These are phyloP conservation scores for Arctium lappa DNA, from an alignment of 129 eudicot species.

Conservation along the genomic window DNA sequence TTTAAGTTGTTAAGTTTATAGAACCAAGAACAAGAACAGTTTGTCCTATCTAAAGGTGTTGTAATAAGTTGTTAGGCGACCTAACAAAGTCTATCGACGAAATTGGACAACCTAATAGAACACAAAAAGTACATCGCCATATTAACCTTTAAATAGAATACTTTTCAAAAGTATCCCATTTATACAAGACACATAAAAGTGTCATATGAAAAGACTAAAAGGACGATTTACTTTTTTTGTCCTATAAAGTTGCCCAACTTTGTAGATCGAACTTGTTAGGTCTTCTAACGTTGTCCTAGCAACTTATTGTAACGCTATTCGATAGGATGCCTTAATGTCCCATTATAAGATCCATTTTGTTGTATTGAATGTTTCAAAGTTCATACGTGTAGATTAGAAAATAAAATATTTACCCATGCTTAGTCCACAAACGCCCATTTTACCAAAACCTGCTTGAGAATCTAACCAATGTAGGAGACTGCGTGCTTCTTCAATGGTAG, in stretches of 20 bases:
- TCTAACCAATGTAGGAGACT: constrained; percentile 88
- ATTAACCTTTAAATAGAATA: not conserved
- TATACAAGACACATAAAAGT: not conserved
- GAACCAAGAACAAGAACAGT: not conserved
- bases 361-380: not conserved
- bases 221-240: not conserved
- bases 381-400: not conserved
- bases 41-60: too few relatives aligned
- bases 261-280: not conserved
- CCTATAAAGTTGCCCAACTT: not conserved
- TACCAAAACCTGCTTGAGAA: constrained; percentile 76
- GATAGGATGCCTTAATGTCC: not conserved
- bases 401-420: constrained; percentile 83
- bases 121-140: not conserved
- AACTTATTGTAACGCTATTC: too few relatives aligned
- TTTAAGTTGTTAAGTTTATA: not conserved
- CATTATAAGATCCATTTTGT: not conserved
- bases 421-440: constrained; percentile 95
- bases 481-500: constrained; percentile 92
- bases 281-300: not conserved
- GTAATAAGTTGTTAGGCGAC: not conserved
- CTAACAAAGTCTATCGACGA: not conserved
- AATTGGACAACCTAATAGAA: not conserved
- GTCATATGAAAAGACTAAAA: not conserved
- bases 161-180: too few relatives aligned